Conservation (phyloP, 352 stramenopile species). For the Phytophthora tubulina region DNA sequence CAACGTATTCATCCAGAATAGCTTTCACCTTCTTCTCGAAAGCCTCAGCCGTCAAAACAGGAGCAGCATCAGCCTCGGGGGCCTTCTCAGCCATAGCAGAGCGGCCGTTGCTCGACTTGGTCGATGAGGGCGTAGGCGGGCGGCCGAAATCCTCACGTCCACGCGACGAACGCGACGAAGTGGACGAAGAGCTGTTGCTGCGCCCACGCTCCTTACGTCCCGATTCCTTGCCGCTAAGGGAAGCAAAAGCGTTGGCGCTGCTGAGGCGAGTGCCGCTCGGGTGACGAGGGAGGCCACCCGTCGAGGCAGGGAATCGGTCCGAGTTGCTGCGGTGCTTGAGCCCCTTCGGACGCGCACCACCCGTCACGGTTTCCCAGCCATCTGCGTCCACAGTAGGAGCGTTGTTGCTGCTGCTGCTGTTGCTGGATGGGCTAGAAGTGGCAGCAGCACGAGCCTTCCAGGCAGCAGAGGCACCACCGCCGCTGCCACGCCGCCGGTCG, state of each 20-base stretch:
- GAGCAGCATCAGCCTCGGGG: slow-evolving; percentile 24
- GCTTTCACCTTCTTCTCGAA: slow-evolving; percentile 90
- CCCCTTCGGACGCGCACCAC: slow-evolving; percentile 59
- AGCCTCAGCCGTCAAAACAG: slow-evolving; percentile 52
- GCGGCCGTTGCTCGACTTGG: slow-evolving; percentile 34
- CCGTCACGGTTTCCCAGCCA: slow-evolving; percentile 79
- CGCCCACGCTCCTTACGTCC: slow-evolving; percentile 59
- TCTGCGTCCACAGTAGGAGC: slow-evolving; percentile 57
- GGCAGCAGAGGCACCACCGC: slow-evolving; percentile 58
- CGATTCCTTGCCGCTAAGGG: slow-evolving; percentile 40
- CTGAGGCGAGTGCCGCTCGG: slow-evolving; percentile 41
- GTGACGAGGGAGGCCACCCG: slow-evolving; percentile 44
- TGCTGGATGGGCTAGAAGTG: slow-evolving; percentile 14
- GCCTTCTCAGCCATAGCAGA: slow-evolving; percentile 29
- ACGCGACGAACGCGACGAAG: slow-evolving; percentile 37
- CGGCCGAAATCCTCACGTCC: slow-evolving; percentile 33
- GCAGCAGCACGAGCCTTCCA: slow-evolving; percentile 66
- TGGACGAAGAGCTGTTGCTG: slow-evolving; percentile 66
- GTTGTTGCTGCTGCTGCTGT: slow-evolving; percentile 18
- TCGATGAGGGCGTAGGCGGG: slow-evolving; percentile 50
- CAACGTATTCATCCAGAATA: slow-evolving; percentile 89
- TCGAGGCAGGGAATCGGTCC: slow-evolving; percentile 48
- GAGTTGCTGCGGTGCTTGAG: slow-evolving; percentile 73
- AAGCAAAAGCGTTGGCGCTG: slow-evolving; percentile 56
- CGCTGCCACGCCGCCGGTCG: slow-evolving; percentile 51